These are phyloP conservation scores for Funneliformis geosporum DNA, from an alignment of 192 early-diverging fungal species.

Conservation along the genomic window DNA sequence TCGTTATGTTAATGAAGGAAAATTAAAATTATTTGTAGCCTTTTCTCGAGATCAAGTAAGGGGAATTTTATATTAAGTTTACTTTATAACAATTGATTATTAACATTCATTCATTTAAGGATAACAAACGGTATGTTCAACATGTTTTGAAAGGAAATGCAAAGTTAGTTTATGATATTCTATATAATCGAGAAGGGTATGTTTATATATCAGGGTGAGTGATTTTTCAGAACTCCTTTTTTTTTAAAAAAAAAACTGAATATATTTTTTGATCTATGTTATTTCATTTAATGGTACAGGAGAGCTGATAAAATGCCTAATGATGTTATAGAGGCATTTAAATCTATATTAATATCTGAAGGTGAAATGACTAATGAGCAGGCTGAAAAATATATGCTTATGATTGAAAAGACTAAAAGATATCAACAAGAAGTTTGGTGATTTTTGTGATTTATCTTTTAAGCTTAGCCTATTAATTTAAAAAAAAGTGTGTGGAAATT, in stretches of 20 bases:
- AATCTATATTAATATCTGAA: constrained; percentile 51
- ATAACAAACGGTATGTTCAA: constrained; percentile 81
- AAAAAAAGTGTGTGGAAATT: too few relatives aligned
- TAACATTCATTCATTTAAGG: constrained; percentile 38
- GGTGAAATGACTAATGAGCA: constrained; percentile 56
- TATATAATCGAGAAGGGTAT: constrained; percentile 56
- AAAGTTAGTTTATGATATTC: constrained; percentile 61
- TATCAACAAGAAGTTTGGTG: constrained; percentile 91
- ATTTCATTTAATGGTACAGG: constrained; percentile 42
- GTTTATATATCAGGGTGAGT: constrained; percentile 76
- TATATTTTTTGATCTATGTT: too few relatives aligned
- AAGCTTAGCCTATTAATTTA: too few relatives aligned
- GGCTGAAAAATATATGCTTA: constrained; percentile 60
- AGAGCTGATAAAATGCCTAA: constrained; percentile 76
- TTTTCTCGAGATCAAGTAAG: constrained; percentile 83
- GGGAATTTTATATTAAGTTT: constrained; percentile 37
- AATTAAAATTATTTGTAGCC: constrained; percentile 69
- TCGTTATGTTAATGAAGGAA: constrained; percentile 43
- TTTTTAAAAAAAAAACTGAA: too few relatives aligned
- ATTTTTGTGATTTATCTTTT: too few relatives aligned
- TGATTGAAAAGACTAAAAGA: constrained; percentile 63
- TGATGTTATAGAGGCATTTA: constrained; percentile 66
- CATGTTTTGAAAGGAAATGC: constrained; percentile 64
- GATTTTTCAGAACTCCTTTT: background rate
- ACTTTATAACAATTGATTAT: background rate